These are phyloP conservation scores for Arthrinium phaeospermum DNA, from an alignment of 2,329 filamentous ascomycete genomes.

Conservation along the genomic window DNA sequence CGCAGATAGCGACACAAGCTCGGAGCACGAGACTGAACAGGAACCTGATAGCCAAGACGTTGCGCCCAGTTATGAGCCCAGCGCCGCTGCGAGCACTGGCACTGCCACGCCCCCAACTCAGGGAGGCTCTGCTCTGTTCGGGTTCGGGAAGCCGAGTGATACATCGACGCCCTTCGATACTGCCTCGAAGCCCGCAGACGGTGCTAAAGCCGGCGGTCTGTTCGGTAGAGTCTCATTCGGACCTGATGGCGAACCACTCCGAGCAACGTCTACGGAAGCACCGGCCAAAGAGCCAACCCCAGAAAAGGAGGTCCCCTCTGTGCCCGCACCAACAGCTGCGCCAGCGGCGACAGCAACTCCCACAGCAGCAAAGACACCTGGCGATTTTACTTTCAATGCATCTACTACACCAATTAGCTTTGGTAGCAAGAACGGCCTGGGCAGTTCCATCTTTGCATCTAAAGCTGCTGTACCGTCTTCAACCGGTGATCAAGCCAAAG, in stretches of 20 bases:
- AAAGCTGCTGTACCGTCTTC: conserved; percentile 37
- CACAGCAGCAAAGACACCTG: conserved; percentile 37
- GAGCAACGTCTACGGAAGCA: conserved; percentile 31
- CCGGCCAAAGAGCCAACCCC: conserved; percentile 25
- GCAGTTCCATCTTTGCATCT: conserved; percentile 36
- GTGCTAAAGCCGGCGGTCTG: conserved; percentile 36
- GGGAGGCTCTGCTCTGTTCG: conserved; percentile 40
- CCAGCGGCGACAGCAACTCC: conserved; percentile 26
- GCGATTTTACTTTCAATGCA: conserved; percentile 40
- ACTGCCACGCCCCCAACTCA: conserved; percentile 47
- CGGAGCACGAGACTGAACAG: conserved; percentile 51
- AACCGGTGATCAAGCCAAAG: neutral
- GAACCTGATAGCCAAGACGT: conserved; percentile 49
- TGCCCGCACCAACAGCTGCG: conserved; percentile 25
- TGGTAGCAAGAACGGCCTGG: conserved; percentile 19
- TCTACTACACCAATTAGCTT: conserved; percentile 39
- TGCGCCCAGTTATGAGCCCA: conserved; percentile 50
- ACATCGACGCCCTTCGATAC: conserved; percentile 31
- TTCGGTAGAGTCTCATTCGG: conserved; percentile 41
- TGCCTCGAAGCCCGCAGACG: conserved; percentile 28
- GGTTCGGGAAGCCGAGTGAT: conserved; percentile 35
- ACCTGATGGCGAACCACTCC: conserved; percentile 39
- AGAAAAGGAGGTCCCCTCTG: conserved; percentile 25
- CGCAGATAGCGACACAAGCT: conserved; percentile 52
- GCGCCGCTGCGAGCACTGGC: conserved; percentile 47